A percentile compares a stretch with the other conserved stretches of the same genome.
These are phyloP conservation scores for Populus hybrid DNA, from an alignment of 441 rosid genomes.

Conservation along the genomic window DNA sequence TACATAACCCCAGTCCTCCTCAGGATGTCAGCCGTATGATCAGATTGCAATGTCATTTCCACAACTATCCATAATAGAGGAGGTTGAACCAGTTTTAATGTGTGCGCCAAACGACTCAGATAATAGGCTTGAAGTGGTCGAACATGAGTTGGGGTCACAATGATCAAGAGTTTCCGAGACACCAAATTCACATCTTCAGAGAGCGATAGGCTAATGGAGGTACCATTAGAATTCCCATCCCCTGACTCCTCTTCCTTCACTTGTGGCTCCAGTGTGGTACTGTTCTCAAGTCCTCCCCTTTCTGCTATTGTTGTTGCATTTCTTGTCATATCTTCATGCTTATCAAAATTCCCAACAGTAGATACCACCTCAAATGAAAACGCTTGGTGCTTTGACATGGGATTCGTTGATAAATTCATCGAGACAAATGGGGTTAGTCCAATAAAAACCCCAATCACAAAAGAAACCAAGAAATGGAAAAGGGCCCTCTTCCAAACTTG, in stretches of 20 bases:
- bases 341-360: conserved; percentile 24
- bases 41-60: conserved; percentile 56
- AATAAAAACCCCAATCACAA: conserved; percentile 46
- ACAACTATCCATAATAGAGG: conserved; percentile 73
- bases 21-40: conserved; percentile 50
- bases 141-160: conserved; percentile 52
- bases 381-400: conserved; percentile 31
- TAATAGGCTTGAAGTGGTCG: conserved; percentile 41
- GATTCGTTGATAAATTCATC: conserved; percentile 29
- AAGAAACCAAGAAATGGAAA: conserved; percentile 48
- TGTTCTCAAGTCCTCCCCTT: conserved; percentile 10
- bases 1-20: conserved; percentile 54
- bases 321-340: conserved; percentile 15
- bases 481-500: conserved; percentile 52
- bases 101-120: conserved; percentile 46
- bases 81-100: conserved; percentile 44
- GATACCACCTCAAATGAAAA: conserved; percentile 40
- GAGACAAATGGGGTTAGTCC: conserved; percentile 51
- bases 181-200: conserved; percentile 23
- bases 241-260: conserved; percentile 23
- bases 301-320: conserved; percentile 18
- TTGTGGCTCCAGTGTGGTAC: conserved; percentile 22
- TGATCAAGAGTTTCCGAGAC: conserved; percentile 45
- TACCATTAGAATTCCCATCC: conserved; percentile 7
- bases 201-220: conserved; percentile 18